Base-by-base conservation (phyloP, 495 filamentous ascomycete species). In the Aspergillus heteromorphus region DNA sequence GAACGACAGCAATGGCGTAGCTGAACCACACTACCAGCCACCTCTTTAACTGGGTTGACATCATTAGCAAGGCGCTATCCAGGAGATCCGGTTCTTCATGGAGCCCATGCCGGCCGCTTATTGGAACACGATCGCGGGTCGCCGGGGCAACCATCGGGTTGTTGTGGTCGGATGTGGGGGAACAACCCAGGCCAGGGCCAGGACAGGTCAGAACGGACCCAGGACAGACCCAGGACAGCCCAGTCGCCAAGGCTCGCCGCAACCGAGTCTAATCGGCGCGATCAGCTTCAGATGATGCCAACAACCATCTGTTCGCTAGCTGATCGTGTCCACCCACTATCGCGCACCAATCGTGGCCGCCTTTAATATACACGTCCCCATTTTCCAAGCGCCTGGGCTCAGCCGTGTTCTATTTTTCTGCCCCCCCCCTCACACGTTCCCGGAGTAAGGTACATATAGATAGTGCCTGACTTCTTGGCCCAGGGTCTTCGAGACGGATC, bases 161-260 rank as follows among this genome's bases (percentile, higher is more conserved):
- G 48, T 49, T 49, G 16, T 49, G 31, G 48, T 49, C 29, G 18
- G 31, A 49, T 49, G 31, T 49, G 48, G 48, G 43, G 43, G 34
- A 38, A 13, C n/a, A n/a, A n/a, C n/a, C n/a, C n/a, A n/a, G n/a
- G n/a, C n/a, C n/a, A n/a, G n/a, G n/a, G n/a, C n/a, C n/a, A n/a
- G n/a, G n/a, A n/a, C n/a, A n/a, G n/a, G n/a, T n/a, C n/a, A n/a
- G n/a, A n/a, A n/a, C n/a, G n/a, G n/a, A n/a, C n/a, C n/a, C n/a
- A n/a, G n/a, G n/a, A n/a, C n/a, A n/a, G n/a, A n/a, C n/a, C n/a
- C n/a, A n/a, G n/a, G n/a, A n/a, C n/a, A n/a, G 17, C 3, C 40
- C 40, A 43, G 40, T 19, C 40, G 8, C 19, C 20, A 45, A 45
- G 42, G 42, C 42, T 45, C 17, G 42, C 42, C 19, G 42, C 19